Base-by-base conservation (phyloP, 805 yeast genomes). In the Priceomyces fermenticarens region DNA sequence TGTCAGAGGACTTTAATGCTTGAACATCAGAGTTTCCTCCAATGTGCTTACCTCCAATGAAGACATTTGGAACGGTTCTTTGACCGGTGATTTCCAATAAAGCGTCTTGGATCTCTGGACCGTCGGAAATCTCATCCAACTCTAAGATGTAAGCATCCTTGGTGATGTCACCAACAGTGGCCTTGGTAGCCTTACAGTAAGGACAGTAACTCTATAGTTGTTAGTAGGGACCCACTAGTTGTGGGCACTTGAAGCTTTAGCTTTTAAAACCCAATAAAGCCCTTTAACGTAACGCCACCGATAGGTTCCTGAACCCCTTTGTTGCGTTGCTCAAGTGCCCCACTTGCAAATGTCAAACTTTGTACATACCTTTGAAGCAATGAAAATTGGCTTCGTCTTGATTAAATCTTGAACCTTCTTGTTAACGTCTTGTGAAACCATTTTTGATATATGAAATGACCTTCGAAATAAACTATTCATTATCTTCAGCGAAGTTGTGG, bases 11-110 rank as follows among this genome's bases (percentile, higher is more conserved):
- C 51, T 78, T 73, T 61, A 90, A 75, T 39, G 76, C 72, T 67
- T 89, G 95, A 49, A 91, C 71, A 53, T 88, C 96, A 30, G 90
- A 83, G 77, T 89, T 88, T 47, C 99, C 99, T 45, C 99, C 99
- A 57, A 91, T 80, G 72, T 89, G 97, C 67, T 90, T 77, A 46
- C 96, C 97, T 36, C 75, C 81, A 62, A 91, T 88, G 70, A 85
- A 91, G 53, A 91, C 77, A 62, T 85, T 89, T 47, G 99, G 99
- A 47, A 91, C 98, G 30, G 97, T 88, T 52, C 81, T 77, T 74
- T 91, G 98, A 45, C 95, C 93, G 30, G 95, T 86, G 45, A 88
- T 64, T 59, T 84, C 80, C 39, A 60, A 63, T 45, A 91, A 73
- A 50, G 95, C 95, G 37, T 70, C 83, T 70, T 90, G 97, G 52